Percentiles rank a stretch among this genome's conserved stretches.
phyloP scores from a whole-genome alignment of 495 filamentous ascomycete species.

The Neohortaea acidophila region DNA sequence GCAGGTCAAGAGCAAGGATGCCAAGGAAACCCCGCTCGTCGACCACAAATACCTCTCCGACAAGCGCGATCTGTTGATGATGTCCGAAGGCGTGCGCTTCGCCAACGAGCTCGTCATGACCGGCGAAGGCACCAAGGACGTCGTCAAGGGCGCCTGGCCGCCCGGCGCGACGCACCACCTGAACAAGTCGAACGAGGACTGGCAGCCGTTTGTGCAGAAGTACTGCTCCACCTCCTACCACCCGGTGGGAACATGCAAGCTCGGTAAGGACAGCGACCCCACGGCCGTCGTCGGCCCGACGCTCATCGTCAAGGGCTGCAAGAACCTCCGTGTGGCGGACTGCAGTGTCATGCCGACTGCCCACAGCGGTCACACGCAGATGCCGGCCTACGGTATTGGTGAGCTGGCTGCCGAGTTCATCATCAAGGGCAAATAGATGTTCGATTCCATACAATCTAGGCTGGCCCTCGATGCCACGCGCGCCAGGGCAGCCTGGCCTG shows the following conservation, averaged over 20 bases:
- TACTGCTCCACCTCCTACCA: conserved; percentile 43
- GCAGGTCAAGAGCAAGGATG: too few species aligned
- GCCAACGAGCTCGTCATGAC: conserved; percentile 41
- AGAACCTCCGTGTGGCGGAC: conserved; percentile 40
- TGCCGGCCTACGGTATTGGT: conserved; percentile 44
- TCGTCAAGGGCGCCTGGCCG: conserved; percentile 42
- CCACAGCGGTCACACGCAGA: conserved; percentile 42
- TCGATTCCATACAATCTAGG: too few species aligned
- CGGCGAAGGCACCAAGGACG: conserved; percentile 38
- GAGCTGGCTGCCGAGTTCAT: conserved; percentile 45
- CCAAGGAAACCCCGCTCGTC: conserved; percentile 31
- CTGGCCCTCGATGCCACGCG: too few species aligned
- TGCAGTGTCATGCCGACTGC: conserved; percentile 41
- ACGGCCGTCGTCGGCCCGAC: conserved; percentile 41
- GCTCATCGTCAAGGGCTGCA: conserved; percentile 37
- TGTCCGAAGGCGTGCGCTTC: conserved; percentile 36
- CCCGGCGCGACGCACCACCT: conserved; percentile 31
- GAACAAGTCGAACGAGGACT: conserved; percentile 34
- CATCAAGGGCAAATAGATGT: conserved; percentile 3
- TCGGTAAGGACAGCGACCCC: conserved; percentile 33
- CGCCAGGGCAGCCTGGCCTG: too few species aligned
- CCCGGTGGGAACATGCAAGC: conserved; percentile 38
- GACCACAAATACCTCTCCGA: conserved; percentile 38
- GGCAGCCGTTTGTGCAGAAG: conserved; percentile 34
- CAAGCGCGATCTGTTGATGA: conserved; percentile 33